Base-by-base conservation (phyloP, 495 filamentous ascomycete genomes). In the Tuber calosporum region DNA sequence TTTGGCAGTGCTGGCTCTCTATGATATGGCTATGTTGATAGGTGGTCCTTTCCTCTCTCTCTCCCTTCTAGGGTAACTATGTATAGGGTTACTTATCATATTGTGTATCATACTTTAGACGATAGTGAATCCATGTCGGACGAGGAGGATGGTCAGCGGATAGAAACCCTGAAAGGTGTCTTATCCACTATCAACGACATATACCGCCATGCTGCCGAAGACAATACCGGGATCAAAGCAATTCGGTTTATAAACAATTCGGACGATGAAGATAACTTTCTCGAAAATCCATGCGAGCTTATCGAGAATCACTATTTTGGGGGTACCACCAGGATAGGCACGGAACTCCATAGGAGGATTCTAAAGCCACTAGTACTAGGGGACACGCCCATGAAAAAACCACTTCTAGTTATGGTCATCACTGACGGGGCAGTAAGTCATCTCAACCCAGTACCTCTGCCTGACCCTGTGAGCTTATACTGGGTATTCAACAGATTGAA, bases 91-190 rank as follows among this genome's bases (percentile, higher is more conserved):
- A 22, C 9, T 34, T 45, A n/a, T 41, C 69, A 72, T 15, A 79
- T 19, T 48, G 22, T n/a, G 34, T n/a, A n/a, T n/a, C n/a, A n/a
- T 58, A 37, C 13, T 70, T 73, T 22, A 82, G 90, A 92, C 81
- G 89, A 92, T 82, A 90, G 88, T 82, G 90, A 90, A 39, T 91
- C 90, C 22, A 92, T 92, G 82, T 82, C 85, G 66, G 89, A 90
- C 71, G 89, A 91, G 77, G 88, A 92, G 77, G 66, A 72, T 26
- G 85, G 86, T 73, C 83, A 87, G 66, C 86, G 90, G 69, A 90
- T 90, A 82, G 84, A 87, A 30, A 90, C 90, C 71, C 83, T 92
- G 53, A 84, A 86, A 75, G 82, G 88, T 41, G 90, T 90, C 71
- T 82, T 92, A 38, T 82, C 85, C 19, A 84, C 86, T 8, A 88